Base-by-base conservation (phyloP, 441 rosid species). In the Hypseocharis bilobata region DNA sequence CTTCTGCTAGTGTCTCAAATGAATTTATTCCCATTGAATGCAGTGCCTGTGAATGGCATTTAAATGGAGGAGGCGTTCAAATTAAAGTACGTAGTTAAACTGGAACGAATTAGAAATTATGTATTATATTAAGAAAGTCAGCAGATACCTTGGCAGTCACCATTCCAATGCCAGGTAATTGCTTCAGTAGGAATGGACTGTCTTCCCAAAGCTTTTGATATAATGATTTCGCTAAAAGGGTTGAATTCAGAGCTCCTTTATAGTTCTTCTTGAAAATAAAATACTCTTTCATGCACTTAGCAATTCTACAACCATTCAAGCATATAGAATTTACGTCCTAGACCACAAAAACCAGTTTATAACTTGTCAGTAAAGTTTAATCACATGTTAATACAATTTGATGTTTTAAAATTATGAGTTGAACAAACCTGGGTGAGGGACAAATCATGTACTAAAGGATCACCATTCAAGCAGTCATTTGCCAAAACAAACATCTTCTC, bases 121-220 rank as follows among this genome's bases (percentile, higher is more conserved):
- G 54, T 47, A 6, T 47, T 16, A 6, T 19, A n/a, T 47, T 4
- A 17, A 47, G 54, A 3, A 16, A 40, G 42, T 56, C 3, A 66
- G 66, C 49, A 19, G 49, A 66, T 68, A 93, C 99, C 99, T 93
- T 93, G 42, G 97, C 97, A 5, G 99, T 93, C 80, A 93, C 99
- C 95, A 88, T 93, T 72, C 97, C 99, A 62, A 93, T 91, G 80
- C 99, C 96, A 61, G 93, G 87, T 71, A 93, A 81, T 74, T 93
- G 95, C 75, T 88, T 93, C 83, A 91, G 83, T 85, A 91, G 80
- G 83, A 78, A 91, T 69, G 91, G 88, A 75, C 95, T 91, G 68
- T 86, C 92, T 78, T 93, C 99, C 99, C 99, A 93, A 19, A 93
- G 93, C 75, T 85, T 93, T 73, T 93, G 97, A 81, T 81, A 81